These are phyloP conservation scores for Peniophora sp. DNA, from an alignment of 1,284 basidiomycete species.

Conservation along the genomic window DNA sequence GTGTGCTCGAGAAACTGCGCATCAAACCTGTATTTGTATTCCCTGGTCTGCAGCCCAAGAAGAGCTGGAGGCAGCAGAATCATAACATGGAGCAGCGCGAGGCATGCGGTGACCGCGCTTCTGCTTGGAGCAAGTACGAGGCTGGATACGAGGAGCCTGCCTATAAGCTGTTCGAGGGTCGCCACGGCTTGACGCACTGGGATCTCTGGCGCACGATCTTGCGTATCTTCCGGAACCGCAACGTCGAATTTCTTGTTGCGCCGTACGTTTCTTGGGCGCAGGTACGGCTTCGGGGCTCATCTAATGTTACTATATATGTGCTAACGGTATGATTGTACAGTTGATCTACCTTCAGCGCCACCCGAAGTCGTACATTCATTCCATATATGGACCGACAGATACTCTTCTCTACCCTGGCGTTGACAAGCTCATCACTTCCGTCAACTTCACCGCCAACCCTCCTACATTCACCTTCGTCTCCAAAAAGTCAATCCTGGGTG, in stretches of 20 bases:
- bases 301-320: slow-evolving; percentile 7
- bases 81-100: slow-evolving; percentile 59
- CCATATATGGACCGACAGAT: slow-evolving; percentile 89
- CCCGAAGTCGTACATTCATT: slow-evolving; percentile 89
- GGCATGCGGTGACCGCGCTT: slow-evolving; percentile 66
- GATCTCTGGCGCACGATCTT: slow-evolving; percentile 92
- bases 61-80: slow-evolving; percentile 44
- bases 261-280: slow-evolving; percentile 94
- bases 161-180: slow-evolving; percentile 72
- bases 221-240: slow-evolving; percentile 89
- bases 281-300: slow-evolving; percentile 39
- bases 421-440: slow-evolving; percentile 85
- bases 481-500: slow-evolving; percentile 70
- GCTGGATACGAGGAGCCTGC: slow-evolving; percentile 82
- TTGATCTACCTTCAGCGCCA: slow-evolving; percentile 93
- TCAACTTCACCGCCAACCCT: slow-evolving; percentile 62
- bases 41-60: slow-evolving; percentile 72
- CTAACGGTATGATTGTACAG: slow-evolving; percentile 29
- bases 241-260: slow-evolving; percentile 94
- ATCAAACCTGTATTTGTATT: slow-evolving; percentile 99
- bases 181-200: slow-evolving; percentile 64
- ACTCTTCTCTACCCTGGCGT: slow-evolving; percentile 85
- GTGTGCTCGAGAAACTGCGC: slow-evolving; percentile 80
- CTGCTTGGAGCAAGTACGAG: slow-evolving; percentile 90
- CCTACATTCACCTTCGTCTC: slow-evolving; percentile 83